A percentile compares a stretch with the other conserved stretches of the same genome.
Conservation (phyloP, 768 basidiomycete species). For the Mycena pura region DNA sequence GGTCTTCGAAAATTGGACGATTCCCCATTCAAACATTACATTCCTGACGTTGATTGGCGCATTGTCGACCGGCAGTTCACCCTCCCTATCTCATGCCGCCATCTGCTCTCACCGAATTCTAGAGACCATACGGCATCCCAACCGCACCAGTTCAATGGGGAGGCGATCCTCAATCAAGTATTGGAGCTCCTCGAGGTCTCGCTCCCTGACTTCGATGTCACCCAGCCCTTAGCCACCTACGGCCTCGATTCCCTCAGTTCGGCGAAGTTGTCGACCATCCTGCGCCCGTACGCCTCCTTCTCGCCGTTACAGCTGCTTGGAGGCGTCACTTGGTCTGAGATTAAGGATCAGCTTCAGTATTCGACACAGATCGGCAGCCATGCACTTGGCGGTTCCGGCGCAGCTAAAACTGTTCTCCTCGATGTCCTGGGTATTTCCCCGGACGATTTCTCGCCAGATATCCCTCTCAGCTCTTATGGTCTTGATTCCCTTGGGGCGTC, state of each 20-base stretch:
- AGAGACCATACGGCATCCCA: too few species aligned
- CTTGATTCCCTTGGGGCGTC: conserved; percentile 40
- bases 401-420: conserved; percentile 14
- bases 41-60: conserved; percentile 9
- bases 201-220: background rate
- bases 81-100: background rate
- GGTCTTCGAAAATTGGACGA: conserved; percentile 4
- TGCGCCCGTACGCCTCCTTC: conserved; percentile 2
- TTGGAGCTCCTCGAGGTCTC: conserved; percentile 10
- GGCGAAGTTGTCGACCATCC: background rate
- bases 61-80: background rate
- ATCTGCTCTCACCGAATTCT: background rate
- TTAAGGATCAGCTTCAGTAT: background rate
- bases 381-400: background rate
- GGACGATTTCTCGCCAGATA: conserved; percentile 35
- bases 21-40: conserved; percentile 7
- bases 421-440: conserved; percentile 28
- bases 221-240: background rate
- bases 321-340: background rate
- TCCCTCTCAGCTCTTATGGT: conserved; percentile 40
- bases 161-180: background rate
- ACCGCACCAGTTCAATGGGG: background rate
- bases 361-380: background rate
- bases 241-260: conserved; percentile 10
- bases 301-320: conserved; percentile 7